Percentiles rank a stretch among this genome's conserved stretches.
Evolutionary conservation across 2,329 filamentous ascomycete genomes (phyloP).

Genomic region (Pezicula carpinea): DNA sequence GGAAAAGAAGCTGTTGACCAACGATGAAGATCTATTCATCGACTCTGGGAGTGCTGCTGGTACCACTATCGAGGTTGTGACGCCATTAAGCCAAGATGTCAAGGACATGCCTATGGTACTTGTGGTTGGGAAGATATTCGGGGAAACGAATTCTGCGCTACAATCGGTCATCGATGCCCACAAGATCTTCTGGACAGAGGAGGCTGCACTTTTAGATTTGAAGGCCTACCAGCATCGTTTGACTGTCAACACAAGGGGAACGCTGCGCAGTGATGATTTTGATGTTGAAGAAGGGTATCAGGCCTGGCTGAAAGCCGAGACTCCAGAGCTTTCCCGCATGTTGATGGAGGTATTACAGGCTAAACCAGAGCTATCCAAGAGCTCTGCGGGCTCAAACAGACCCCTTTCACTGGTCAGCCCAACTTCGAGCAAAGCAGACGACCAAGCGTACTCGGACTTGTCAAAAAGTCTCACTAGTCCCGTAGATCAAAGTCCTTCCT

Average conservation of each 20-base stretch:
- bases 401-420: slow-evolving; percentile 53
- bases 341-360: slow-evolving; percentile 86
- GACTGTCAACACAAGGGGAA: slow-evolving; percentile 70
- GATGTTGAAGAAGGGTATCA: slow-evolving; percentile 84
- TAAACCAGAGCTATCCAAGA: slow-evolving; percentile 77
- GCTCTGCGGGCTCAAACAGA: slow-evolving; percentile 43
- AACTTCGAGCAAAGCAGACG: slow-evolving; percentile 30
- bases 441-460: slow-evolving; percentile 48
- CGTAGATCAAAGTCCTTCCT: slow-evolving; percentile 31
- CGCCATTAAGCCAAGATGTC: slow-evolving; percentile 84
- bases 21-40: slow-evolving; percentile 82
- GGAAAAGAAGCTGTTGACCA: slow-evolving; percentile 89
- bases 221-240: slow-evolving; percentile 91
- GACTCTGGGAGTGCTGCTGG: slow-evolving; percentile 53
- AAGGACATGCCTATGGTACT: slow-evolving; percentile 96
- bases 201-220: slow-evolving; percentile 82
- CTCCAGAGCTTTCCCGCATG: slow-evolving; percentile 83
- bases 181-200: slow-evolving; percentile 81
- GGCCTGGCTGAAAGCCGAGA: slow-evolving; percentile 86
- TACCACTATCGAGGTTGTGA: slow-evolving; percentile 72
- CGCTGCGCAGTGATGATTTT: slow-evolving; percentile 81
- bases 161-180: slow-evolving; percentile 85
- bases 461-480: slow-evolving; percentile 45
- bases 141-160: slow-evolving; percentile 70
- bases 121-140: slow-evolving; percentile 81